phyloP scores from a whole-genome alignment of 2,329 filamentous ascomycete genomes.

The Aspergillus ochraceus region DNA sequence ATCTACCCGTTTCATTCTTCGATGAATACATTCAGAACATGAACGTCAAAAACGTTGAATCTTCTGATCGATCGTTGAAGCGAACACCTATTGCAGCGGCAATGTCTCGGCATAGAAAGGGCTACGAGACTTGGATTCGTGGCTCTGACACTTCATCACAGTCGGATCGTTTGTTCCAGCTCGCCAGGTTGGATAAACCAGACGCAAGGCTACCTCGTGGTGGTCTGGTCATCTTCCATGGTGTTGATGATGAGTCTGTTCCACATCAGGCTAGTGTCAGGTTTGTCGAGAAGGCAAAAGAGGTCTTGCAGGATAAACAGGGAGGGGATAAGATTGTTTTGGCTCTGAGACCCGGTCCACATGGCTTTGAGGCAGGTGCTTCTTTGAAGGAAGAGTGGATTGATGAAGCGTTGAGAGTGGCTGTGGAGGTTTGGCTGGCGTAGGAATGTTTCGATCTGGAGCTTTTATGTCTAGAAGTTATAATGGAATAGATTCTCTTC shows the following conservation, averaged over 20 bases:
- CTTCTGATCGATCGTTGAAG: no score
- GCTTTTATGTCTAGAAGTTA: no score
- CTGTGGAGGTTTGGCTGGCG: no score
- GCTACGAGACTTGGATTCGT: not conserved
- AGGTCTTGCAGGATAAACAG: not conserved
- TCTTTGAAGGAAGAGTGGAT: no score
- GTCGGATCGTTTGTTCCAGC: not conserved
- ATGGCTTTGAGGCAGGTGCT: no score
- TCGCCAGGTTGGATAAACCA: not conserved
- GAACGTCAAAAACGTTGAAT: not conserved
- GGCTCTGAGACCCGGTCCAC: no score
- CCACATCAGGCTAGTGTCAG: not conserved
- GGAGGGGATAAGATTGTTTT: not conserved
- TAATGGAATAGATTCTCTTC: no score
- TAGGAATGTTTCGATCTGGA: no score
- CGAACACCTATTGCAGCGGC: not conserved
- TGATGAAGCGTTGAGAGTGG: no score
- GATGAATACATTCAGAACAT: not conserved
- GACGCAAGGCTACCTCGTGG: not conserved
- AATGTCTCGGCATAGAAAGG: not conserved
- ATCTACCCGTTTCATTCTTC: not conserved
- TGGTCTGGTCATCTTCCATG: not conserved
- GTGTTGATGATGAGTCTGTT: not conserved
- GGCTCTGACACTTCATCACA: not conserved
- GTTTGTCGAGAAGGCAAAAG: not conserved